Percentiles rank a stretch among this genome's conserved stretches.
These are phyloP conservation scores for Colletotrichum eleusines DNA, from an alignment of 2,329 filamentous ascomycete species.

Conservation along the genomic window DNA sequence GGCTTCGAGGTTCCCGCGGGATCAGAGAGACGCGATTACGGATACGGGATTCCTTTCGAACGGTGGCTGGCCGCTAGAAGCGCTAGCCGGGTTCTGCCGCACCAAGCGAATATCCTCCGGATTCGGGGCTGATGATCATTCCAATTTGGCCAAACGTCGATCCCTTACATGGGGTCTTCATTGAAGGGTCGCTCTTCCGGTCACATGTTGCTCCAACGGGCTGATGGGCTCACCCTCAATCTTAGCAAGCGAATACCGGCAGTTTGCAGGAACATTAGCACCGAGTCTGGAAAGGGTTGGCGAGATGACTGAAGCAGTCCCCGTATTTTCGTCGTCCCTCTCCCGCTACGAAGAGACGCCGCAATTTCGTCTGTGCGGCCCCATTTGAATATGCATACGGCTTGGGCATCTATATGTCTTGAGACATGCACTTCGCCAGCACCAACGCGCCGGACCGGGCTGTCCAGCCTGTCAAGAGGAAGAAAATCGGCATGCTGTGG, in stretches of 20 bases:
- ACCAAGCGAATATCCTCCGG: constrained; percentile 12
- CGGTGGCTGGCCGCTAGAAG: constrained; percentile 18
- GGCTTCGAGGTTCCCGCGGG: background rate
- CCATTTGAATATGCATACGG: background rate
- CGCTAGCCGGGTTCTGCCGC: constrained; percentile 17
- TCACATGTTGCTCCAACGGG: background rate
- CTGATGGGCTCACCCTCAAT: constrained; percentile 2
- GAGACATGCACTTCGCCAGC: background rate
- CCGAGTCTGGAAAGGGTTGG: too few relatives aligned
- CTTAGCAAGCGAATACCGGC: constrained; percentile 18
- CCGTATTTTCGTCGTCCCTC: too few relatives aligned
- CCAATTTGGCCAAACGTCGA: constrained; percentile 26
- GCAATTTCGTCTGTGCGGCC: constrained; percentile 3
- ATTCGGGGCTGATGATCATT: constrained; percentile 20
- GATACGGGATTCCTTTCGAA: background rate
- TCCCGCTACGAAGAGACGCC: background rate
- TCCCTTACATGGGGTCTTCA: constrained; percentile 8
- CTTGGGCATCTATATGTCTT: background rate
- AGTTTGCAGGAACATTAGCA: constrained; percentile 12
- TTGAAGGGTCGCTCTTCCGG: background rate
- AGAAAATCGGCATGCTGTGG: background rate
- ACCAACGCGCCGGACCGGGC: background rate
- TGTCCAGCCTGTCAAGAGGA: background rate
- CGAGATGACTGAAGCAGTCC: too few relatives aligned
- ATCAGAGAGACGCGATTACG: constrained; percentile 1